Base-by-base conservation (phyloP, 2,329 filamentous ascomycete species). In the Didymella arachidicola region DNA sequence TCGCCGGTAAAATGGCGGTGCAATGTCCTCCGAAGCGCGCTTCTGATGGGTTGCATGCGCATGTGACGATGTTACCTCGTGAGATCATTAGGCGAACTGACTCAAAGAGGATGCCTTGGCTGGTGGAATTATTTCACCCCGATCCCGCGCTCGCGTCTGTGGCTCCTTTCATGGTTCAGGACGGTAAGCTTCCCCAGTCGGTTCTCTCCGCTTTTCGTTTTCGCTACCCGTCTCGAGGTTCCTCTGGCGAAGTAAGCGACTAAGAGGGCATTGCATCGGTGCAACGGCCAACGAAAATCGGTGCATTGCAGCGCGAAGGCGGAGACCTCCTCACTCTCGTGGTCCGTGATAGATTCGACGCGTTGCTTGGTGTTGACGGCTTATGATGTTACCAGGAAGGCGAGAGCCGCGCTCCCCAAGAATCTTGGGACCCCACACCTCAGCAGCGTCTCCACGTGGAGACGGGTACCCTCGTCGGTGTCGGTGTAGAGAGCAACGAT, bases 61-160 rank as follows among this genome's bases (percentile, higher is more conserved):
- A 66, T 62, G 59, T 62, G 57, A 65, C 59, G 52, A 58, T 47
- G 43, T 54, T 62, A 68, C 60, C 62, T 70, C 57, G 62, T 66
- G 60, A 54, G 56, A 66, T 59, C 49, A 53, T 42, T 49, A 58
- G 53, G 59, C 63, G 64, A 69, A 63, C 57, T 43, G 57, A 22
- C 57, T 25, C 14, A 49, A 59, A 54, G 52, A 41, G 60, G 46
- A 34, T 42, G 22, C 50, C 54, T 53, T 58, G 60, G 62, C 63
- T 70, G 68, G 68, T 69, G 66, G 68, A 69, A 64, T 43, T 62
- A 64, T 68, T 68, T 30, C 39, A 59, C 62, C 66, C 61, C 32
- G 22, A 8, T 48, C 12, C 50, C 51, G 51, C 46, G 36, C 27
- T 47, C 42, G 25, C n/a, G 48, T 59, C 53, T 44, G 56, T 66